Conservation (phyloP, 306 rosid species). For the Quercus engelmannii region DNA sequence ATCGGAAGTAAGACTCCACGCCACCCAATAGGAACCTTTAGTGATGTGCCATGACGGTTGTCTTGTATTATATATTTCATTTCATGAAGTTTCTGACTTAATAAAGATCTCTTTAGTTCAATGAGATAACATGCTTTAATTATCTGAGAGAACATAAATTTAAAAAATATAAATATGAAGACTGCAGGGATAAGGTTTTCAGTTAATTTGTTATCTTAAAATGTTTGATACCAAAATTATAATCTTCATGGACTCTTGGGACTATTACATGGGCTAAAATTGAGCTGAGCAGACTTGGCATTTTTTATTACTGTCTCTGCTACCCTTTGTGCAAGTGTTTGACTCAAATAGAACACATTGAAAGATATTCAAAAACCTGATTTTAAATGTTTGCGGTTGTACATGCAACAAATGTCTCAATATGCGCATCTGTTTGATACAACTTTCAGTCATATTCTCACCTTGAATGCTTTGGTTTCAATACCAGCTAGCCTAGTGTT, state of each 20-base stretch:
- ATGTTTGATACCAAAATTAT: neutral
- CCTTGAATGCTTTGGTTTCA: constrained; percentile 1
- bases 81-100: neutral
- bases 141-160: neutral
- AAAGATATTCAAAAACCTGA: neutral
- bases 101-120: neutral
- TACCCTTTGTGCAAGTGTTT: neutral
- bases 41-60: neutral
- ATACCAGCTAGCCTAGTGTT: constrained; percentile 1
- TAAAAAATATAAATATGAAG: neutral
- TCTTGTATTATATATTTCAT: neutral
- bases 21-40: neutral
- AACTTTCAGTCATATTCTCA: neutral
- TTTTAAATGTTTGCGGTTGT: neutral
- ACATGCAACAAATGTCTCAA: neutral
- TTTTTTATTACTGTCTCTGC: neutral
- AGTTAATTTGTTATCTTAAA: neutral
- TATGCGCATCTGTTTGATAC: neutral
- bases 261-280: neutral
- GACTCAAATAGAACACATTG: neutral
- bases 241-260: neutral
- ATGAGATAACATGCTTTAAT: neutral
- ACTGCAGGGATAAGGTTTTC: neutral
- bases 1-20: neutral
- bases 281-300: neutral